Conservation (phyloP, 306 rosid genomes). For the Biancaea sappan region DNA sequence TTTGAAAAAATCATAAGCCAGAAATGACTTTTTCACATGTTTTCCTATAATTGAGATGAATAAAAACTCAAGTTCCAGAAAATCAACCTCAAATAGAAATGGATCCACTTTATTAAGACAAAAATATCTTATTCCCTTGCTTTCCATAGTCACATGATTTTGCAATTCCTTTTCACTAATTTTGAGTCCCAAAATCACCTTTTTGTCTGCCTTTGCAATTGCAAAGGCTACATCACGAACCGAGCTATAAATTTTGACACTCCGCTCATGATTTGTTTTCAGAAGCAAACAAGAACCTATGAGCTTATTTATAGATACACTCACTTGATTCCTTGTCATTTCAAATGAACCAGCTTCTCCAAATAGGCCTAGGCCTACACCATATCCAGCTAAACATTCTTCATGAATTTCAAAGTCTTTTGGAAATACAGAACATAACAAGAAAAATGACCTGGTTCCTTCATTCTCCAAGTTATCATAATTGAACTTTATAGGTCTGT, state of each 20-base stretch:
- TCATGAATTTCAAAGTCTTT: no score
- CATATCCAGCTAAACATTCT: no score
- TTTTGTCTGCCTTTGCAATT: background rate
- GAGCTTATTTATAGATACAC: background rate
- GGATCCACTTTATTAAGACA: background rate
- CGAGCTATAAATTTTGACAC: conserved; percentile 33
- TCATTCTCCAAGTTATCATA: conserved; percentile 21
- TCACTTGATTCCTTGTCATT: conserved; percentile 2
- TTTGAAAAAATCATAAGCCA: no score
- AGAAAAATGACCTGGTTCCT: conserved; percentile 17
- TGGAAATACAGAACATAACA: conserved; percentile 33
- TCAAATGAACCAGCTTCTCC: no score
- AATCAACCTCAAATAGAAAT: background rate
- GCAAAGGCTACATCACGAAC: conserved; percentile 5
- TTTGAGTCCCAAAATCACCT: background rate
- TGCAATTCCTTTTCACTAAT: background rate
- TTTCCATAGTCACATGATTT: background rate
- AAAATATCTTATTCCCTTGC: background rate
- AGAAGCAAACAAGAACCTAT: conserved; percentile 20
- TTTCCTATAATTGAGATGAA: background rate
- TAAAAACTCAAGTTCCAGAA: conserved; percentile 19
- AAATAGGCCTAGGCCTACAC: no score
- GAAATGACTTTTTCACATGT: no score
- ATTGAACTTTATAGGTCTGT: conserved; percentile 1
- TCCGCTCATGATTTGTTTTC: background rate